phyloP scores from a whole-genome alignment of 2,329 filamentous ascomycete species.

The Epichloe elymi region DNA sequence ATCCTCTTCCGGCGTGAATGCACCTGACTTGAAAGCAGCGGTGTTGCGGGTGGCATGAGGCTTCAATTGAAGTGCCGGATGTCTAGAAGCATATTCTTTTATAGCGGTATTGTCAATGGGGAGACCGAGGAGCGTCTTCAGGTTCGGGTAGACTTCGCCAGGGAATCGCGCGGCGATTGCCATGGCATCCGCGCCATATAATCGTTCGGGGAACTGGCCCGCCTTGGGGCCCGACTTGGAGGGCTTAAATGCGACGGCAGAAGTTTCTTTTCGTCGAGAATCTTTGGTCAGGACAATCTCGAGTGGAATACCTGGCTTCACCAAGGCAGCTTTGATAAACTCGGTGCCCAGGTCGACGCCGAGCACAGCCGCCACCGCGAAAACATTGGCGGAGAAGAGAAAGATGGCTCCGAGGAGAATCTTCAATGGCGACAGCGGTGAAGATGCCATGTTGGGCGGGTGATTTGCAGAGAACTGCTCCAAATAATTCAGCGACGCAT shows the following conservation, averaged over 20 bases:
- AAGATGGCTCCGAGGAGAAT: constrained; percentile 25
- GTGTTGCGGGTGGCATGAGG: constrained; percentile 49
- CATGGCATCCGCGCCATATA: constrained; percentile 85
- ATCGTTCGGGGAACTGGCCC: constrained; percentile 68
- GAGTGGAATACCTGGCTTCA: constrained; percentile 92
- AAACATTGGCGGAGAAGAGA: constrained; percentile 29
- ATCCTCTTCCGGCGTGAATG: constrained; percentile 48
- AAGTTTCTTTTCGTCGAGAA: constrained; percentile 87
- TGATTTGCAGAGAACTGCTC: constrained; percentile 7
- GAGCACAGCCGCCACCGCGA: constrained; percentile 59
- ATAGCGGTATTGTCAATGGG: constrained; percentile 46
- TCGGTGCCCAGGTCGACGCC: constrained; percentile 92
- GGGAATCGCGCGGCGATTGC: constrained; percentile 80
- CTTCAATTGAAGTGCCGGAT: constrained; percentile 65
- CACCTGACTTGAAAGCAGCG: constrained; percentile 68
- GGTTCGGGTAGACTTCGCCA: constrained; percentile 84
- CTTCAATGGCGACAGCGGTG: constrained; percentile 22
- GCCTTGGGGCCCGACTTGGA: constrained; percentile 48
- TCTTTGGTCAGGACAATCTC: constrained; percentile 98
- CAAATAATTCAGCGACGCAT: neutral
- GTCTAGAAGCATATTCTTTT: constrained; percentile 57
- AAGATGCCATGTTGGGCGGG: constrained; percentile 21
- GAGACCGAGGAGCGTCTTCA: constrained; percentile 82
- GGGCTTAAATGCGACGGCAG: constrained; percentile 88
- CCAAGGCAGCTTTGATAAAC: constrained; percentile 90